Evolutionary conservation across 2,329 filamentous ascomycete species (phyloP).

Genomic region (Cercospora sesami): DNA sequence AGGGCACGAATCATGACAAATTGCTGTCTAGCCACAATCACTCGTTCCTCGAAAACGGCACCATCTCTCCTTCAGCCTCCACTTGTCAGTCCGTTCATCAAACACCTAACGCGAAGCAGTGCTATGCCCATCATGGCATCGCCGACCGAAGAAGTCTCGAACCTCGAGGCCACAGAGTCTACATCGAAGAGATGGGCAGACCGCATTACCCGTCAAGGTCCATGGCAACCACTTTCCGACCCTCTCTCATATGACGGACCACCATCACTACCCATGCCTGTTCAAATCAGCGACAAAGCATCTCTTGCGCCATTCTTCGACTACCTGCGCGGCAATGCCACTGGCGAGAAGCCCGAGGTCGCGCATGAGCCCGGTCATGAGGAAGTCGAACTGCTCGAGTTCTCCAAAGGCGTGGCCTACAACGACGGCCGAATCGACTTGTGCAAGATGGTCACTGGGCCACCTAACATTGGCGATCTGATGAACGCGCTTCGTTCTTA

Average conservation of each 20-base stretch:
- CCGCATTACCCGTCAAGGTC: slow-evolving; percentile 39
- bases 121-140: background rate
- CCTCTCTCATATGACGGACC: slow-evolving; percentile 38
- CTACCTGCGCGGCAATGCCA: slow-evolving; percentile 37
- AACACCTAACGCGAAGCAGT: background rate
- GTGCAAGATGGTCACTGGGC: slow-evolving; percentile 58
- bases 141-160: background rate
- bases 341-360: slow-evolving; percentile 27
- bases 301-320: slow-evolving; percentile 42
- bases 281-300: slow-evolving; percentile 38
- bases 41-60: background rate
- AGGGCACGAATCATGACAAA: background rate
- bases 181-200: slow-evolving; percentile 30
- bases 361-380: slow-evolving; percentile 40
- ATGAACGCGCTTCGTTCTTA: slow-evolving; percentile 53
- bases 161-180: background rate
- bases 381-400: slow-evolving; percentile 40
- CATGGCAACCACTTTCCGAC: slow-evolving; percentile 39
- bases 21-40: background rate
- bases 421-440: slow-evolving; percentile 57
- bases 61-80: background rate
- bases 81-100: background rate
- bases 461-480: slow-evolving; percentile 52
- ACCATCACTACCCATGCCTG: slow-evolving; percentile 42
- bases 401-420: slow-evolving; percentile 49